Base-by-base conservation (phyloP, 2,329 filamentous ascomycete genomes). In the Chaetomium olivaceum region DNA sequence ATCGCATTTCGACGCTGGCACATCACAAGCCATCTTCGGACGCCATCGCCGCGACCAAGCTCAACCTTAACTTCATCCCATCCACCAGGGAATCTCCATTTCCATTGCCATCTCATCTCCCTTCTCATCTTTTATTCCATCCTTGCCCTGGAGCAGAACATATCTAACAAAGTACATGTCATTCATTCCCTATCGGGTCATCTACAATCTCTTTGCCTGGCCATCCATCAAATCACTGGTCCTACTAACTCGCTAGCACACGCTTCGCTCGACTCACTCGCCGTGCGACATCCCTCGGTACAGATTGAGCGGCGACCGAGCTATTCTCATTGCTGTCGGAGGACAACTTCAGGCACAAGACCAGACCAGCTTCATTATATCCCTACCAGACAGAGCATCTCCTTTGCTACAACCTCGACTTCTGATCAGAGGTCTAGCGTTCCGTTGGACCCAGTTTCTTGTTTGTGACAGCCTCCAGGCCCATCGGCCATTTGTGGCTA, bases 21-120 rank as follows among this genome's bases (percentile, higher is more conserved):
- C 58, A 48, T 60, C 43, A 51, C 58, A 60, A 36, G 29, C 25
- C 58, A 51, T 3, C 19, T 16, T 21, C 39, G 25, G 57, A 31
- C n/a, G 57, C 57, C 57, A 58, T n/a, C 12, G 57, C 55, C 12
- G 56, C 23, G 33, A 16, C 36, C 4, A 46, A 19, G 8, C 27
- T 6, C 27, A 55, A 3, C 29, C 2, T 9, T 12, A 31, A 31
- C 31, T 7, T 23, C 31, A 19, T 29, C 6, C 29, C 51, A 19
- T 54, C 51, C 25, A 25, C 29, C 27, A 9, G 19, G n/a, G 11
- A 27, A 36, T 51, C 48, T 50, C 50, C 12, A 29, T 52, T 5
- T 52, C 50, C 11, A 23, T 39, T 6, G 5, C 36, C 14, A 39
- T 19, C 12, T 5, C 14, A 39, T 19, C 12, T 5, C 36, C 36